Base-by-base conservation (phyloP, 805 yeast species). In the Candida adriatica region DNA sequence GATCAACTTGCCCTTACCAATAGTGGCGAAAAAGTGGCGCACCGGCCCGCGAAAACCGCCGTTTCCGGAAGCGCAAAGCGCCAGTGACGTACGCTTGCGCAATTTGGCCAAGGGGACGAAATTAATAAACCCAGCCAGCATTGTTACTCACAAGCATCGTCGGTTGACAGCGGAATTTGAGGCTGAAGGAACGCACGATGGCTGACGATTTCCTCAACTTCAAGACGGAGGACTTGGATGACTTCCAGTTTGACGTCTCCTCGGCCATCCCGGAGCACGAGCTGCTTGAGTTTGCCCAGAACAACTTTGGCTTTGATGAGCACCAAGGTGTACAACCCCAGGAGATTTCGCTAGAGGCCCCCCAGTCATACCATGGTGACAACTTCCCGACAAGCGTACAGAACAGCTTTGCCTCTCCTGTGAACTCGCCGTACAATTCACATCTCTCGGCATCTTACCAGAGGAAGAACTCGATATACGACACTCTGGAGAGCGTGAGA, bases 211-310 rank as follows among this genome's bases (percentile, higher is more conserved):
- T 38, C 35, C 33, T 47, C 24, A 43, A 41, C 33, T 46, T 48
- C 25, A 38, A 43, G 13, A 44, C 38, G 30, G 43, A 41, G 23
- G 40, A 42, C 26, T 20, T 48, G 23, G 49, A 49, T 19, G 51
- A 48, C 32, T 46, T 51, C 38, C 38, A 42, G 31, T 46, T 49
- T 37, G 43, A 47, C 31, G 27, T 45, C 18, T 26, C 41, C 17
- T 48, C 54, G 2, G 41, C 55, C 2, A 51, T 51, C 13, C 56
- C 55, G 4, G 56, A 50, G 39, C 41, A 49, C 25, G 54, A 52
- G 26, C 39, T 51, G 10, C 28, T 51, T 15, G 51, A 52, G 28
- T 45, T 47, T 31, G 26, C 31, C 18, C 27, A 21, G 35, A 27
- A 25, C 33, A 24, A 30, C 24, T 30, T 24, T 19, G 19, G 26